Percentiles rank a stretch among this genome's conserved stretches.
Evolutionary conservation across 2,329 filamentous ascomycete genomes (phyloP).

Genomic region (Metarhizium sp.): DNA sequence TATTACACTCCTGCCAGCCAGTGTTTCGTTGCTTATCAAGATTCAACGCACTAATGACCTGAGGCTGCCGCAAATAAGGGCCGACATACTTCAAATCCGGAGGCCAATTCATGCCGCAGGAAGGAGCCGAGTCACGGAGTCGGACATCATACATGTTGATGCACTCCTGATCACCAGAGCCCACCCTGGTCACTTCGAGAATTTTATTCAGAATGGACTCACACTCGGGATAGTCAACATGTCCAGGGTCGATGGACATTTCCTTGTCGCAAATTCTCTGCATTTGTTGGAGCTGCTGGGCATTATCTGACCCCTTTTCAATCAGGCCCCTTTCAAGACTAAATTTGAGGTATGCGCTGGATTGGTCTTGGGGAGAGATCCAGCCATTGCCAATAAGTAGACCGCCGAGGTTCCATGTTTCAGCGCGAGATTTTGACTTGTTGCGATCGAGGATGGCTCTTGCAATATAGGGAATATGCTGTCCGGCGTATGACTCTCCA

Average conservation of each 20-base stretch:
- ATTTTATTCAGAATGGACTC: constrained; percentile 69
- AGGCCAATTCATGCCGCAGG: constrained; percentile 97
- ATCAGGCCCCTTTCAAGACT: constrained; percentile 70
- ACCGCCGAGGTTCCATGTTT: constrained; percentile 68
- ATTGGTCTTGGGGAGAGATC: constrained; percentile 87
- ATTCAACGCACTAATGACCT: constrained; percentile 73
- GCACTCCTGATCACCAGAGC: constrained; percentile 51
- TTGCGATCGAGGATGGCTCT: constrained; percentile 84
- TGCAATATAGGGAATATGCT: constrained; percentile 96
- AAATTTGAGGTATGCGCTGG: constrained; percentile 75
- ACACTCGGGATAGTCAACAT: constrained; percentile 62
- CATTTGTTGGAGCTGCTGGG: constrained; percentile 57
- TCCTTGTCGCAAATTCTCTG: constrained; percentile 60
- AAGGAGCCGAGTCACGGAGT: constrained; percentile 66
- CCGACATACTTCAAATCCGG: constrained; percentile 70
- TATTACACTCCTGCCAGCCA: constrained; percentile 87
- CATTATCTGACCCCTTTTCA: constrained; percentile 52
- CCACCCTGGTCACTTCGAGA: constrained; percentile 52
- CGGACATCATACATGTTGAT: constrained; percentile 97
- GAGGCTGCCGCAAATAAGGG: constrained; percentile 74
- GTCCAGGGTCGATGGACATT: constrained; percentile 32
- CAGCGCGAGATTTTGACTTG: constrained; percentile 34
- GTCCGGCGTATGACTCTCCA: constrained; percentile 93
- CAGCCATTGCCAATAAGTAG: constrained; percentile 95
- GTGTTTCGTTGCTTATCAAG: constrained; percentile 72